Evolutionary conservation across 495 filamentous ascomycete species (phyloP).

Genomic region (Rusavskia elegans): DNA sequence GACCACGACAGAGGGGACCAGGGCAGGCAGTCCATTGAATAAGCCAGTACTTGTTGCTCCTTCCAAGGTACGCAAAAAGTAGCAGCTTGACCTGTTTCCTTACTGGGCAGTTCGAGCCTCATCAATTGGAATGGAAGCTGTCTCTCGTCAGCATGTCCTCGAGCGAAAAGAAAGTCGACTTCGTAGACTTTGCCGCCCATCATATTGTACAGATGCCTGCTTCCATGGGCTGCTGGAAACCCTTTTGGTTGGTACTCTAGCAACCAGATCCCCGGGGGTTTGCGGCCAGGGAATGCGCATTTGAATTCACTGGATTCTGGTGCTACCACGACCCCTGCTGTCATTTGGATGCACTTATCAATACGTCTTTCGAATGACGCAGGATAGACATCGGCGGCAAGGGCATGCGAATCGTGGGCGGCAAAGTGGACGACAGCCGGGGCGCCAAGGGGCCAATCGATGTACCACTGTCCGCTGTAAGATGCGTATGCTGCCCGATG

Average conservation of each 20-base stretch:
- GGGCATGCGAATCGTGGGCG: constrained; percentile 18
- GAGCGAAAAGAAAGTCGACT: constrained; percentile 16
- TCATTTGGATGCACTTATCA: constrained; percentile 21
- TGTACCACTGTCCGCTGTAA: constrained; percentile 20
- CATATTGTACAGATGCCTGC: constrained; percentile 20
- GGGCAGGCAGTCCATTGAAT: constrained; percentile 18
- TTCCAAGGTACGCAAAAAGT: constrained; percentile 8
- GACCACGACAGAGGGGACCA: constrained; percentile 22
- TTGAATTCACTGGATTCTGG: constrained; percentile 6
- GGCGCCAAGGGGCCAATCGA: constrained; percentile 22
- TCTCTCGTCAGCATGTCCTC: background rate
- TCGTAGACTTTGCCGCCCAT: constrained; percentile 20
- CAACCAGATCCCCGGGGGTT: constrained; percentile 11
- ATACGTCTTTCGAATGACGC: constrained; percentile 14
- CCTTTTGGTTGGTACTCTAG: constrained; percentile 16
- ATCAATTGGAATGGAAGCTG: background rate
- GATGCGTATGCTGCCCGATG: constrained; percentile 19
- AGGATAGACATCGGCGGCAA: constrained; percentile 17
- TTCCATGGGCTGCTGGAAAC: constrained; percentile 18
- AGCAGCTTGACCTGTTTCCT: constrained; percentile 2
- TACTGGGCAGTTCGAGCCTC: constrained; percentile 3
- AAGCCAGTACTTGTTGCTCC: constrained; percentile 9
- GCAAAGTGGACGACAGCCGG: constrained; percentile 18
- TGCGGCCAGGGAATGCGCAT: constrained; percentile 18
- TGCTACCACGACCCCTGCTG: constrained; percentile 15